Conservation (phyloP, 768 basidiomycete species). For the Udeniomyces megalosporus region DNA sequence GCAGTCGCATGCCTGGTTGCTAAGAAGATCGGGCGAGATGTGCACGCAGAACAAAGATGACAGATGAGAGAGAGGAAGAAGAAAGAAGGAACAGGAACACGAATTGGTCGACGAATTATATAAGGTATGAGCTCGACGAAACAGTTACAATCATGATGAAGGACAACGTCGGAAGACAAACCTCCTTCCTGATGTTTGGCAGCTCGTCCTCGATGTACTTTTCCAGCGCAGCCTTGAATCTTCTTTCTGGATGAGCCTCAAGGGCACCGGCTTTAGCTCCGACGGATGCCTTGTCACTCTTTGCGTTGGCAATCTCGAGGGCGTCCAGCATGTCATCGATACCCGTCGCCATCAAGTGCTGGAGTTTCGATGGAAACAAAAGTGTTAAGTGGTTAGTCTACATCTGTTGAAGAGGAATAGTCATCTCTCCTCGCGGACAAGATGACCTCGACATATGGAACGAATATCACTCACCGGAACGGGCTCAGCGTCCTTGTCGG, state of each 20-base stretch:
- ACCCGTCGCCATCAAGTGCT: constrained; percentile 68
- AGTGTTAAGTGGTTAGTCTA: not conserved
- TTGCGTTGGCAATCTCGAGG: constrained; percentile 66
- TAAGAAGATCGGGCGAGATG: constrained; percentile 24
- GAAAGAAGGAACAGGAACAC: not conserved
- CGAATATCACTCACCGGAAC: constrained; percentile 31
- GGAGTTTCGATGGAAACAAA: not conserved
- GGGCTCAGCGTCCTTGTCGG: constrained; percentile 29
- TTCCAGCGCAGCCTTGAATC: constrained; percentile 86
- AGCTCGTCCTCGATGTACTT: constrained; percentile 77
- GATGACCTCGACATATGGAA: no score
- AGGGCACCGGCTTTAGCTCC: constrained; percentile 5
- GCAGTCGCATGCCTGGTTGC: constrained; percentile 77
- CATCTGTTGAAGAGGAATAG: no score
- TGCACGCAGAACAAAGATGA: no score
- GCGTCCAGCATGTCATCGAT: constrained; percentile 61
- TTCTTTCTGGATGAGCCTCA: constrained; percentile 41
- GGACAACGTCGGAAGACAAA: not conserved
- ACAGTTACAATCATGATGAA: not conserved
- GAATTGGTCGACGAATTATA: not conserved
- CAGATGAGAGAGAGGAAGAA: not conserved
- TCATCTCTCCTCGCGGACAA: not conserved
- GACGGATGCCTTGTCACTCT: constrained; percentile 7
- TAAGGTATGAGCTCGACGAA: constrained; percentile 15
- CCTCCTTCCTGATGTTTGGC: constrained; percentile 59